Evolutionary conservation across 352 stramenopile genomes (phyloP).

Genomic region (Phytophthora lateralis): DNA sequence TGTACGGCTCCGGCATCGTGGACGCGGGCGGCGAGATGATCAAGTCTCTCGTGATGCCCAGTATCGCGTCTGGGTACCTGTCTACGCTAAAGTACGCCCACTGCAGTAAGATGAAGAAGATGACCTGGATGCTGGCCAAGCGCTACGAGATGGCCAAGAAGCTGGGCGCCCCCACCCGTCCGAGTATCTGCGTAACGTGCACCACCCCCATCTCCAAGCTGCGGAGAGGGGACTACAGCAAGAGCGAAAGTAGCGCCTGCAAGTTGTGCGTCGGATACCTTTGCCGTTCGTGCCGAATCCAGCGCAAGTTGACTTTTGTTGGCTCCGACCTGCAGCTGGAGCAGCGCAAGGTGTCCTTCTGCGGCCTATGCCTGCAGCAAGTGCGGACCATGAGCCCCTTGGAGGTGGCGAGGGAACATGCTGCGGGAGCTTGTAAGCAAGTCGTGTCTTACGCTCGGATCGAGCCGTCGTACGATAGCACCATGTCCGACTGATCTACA

Average conservation of each 20-base stretch:
- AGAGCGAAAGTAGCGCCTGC: conserved; percentile 31
- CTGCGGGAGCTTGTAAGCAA: conserved; percentile 2
- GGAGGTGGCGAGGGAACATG: conserved; percentile 30
- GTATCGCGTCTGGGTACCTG: conserved; percentile 30
- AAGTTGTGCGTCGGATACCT: conserved; percentile 43
- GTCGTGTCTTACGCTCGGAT: conserved; percentile 2
- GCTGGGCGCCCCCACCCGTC: conserved; percentile 8
- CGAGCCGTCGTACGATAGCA: conserved; percentile 16
- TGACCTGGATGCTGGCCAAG: conserved; percentile 34
- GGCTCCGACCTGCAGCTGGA: conserved; percentile 30
- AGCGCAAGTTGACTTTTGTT: conserved; percentile 38
- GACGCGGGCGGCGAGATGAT: conserved; percentile 38
- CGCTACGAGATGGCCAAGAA: conserved; percentile 31
- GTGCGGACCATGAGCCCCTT: conserved; percentile 32
- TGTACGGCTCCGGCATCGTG: conserved; percentile 45
- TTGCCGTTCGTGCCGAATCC: conserved; percentile 46
- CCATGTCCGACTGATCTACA: neutral
- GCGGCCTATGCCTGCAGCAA: conserved; percentile 33
- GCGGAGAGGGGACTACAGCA: conserved; percentile 25
- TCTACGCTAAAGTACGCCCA: conserved; percentile 39
- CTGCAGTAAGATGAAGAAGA: conserved; percentile 48
- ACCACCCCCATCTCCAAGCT: conserved; percentile 29
- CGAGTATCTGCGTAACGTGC: conserved; percentile 36
- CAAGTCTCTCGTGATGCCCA: conserved; percentile 28
- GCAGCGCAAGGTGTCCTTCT: conserved; percentile 40